Percentiles rank a stretch among this genome's conserved stretches.
phyloP scores from a whole-genome alignment of 1,139 yeast species.

The Suhomyces guaymorum region DNA sequence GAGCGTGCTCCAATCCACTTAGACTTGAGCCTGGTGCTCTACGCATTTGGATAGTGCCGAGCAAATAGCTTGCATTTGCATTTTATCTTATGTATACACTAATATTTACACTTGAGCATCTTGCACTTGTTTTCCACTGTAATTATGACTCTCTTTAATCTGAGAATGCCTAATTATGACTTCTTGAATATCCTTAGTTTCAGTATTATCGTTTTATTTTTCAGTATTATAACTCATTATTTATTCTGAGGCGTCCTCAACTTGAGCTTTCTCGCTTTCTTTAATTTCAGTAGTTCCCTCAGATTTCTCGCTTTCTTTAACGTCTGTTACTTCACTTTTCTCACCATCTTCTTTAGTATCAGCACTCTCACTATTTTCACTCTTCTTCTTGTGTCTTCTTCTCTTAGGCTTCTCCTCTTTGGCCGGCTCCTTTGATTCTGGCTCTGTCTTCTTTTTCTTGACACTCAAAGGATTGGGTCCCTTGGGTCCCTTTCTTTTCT shows the following conservation, averaged over 20 bases:
- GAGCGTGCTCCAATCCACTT: too few species aligned
- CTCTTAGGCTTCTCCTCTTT: constrained; percentile 17
- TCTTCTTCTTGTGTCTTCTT: constrained; percentile 30
- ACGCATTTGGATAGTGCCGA: constrained; percentile 1
- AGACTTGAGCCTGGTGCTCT: too few species aligned
- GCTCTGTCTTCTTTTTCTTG: constrained; percentile 57
- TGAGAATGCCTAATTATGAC: too few species aligned
- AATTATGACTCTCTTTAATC: too few species aligned
- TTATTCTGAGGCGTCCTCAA: too few species aligned
- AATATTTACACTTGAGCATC: not conserved
- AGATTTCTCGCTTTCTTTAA: too few species aligned
- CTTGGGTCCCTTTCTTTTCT: constrained; percentile 68
- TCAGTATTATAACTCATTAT: too few species aligned
- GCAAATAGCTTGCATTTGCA: not conserved
- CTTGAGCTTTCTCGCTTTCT: too few species aligned
- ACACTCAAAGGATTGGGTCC: constrained; percentile 84
- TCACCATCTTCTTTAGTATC: not conserved
- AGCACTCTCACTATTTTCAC: not conserved
- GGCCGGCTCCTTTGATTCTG: constrained; percentile 6
- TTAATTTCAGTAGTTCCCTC: too few species aligned
- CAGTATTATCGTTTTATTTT: too few species aligned
- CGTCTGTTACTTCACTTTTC: not conserved
- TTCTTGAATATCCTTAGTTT: too few species aligned
- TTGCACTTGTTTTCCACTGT: too few species aligned
- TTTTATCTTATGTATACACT: not conserved